Base-by-base conservation (phyloP, 768 basidiomycete genomes). In the Tylopilus plumbeoviolaceoides region DNA sequence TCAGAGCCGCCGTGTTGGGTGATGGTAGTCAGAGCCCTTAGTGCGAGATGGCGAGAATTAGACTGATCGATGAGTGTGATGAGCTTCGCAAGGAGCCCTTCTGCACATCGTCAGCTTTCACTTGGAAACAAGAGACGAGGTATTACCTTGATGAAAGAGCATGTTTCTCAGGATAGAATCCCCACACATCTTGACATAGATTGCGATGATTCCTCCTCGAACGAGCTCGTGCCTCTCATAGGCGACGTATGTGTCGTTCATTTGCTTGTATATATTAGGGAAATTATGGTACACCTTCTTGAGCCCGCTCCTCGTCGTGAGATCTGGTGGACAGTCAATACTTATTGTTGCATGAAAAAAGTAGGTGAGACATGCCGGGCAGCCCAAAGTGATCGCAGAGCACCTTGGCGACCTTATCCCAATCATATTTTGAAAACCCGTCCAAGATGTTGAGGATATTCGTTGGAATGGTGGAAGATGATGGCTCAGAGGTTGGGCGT, bases 211-310 rank as follows among this genome's bases (percentile, higher is more conserved):
- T 0, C 78, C 82, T 3, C 80, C 82, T n/a, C 47, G 50, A 50
- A 68, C 66, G 20, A 84, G 66, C 47, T 72, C 72, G 60, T 79
- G 78, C 3, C 66, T 64, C 3, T 50, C 44, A 52, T 78, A 70
- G 21, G 66, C 71, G 7, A 71, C 58, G 59, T 79, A 84, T 0
- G 73, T 69, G 11, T 68, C 67, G 21, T 83, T 77, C 15, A 85
- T 70, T 15, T 70, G 72, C 33, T 66, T 60, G 53, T 78, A 80
- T 33, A 83, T 73, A 1, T 65, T 63, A 18, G 75, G 72, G 59
- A 86, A 84, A 57, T 80, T 74, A 28, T 70, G 66, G 59, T 85
- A 82, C 9, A 84, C 74, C 59, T 79, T 82, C 63, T 82, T 85
- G 54, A 87, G 64, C 17, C 83, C 84, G 58, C 75, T 77, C 62